Percentiles rank a stretch among this genome's conserved stretches.
phyloP scores from a whole-genome alignment of 352 stramenopile genomes.

The Albugo candida region DNA sequence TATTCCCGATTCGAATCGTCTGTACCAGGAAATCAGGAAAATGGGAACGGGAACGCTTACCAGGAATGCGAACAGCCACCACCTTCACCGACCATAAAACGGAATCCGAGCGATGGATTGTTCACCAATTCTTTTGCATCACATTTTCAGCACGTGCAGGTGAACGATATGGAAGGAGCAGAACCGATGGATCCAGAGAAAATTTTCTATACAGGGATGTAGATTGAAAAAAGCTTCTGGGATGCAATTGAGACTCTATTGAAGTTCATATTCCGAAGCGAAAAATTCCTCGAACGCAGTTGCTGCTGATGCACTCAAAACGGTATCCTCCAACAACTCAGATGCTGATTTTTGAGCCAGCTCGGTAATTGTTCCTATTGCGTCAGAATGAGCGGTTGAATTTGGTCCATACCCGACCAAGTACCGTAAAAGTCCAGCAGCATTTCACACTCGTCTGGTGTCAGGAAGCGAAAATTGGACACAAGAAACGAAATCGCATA shows the following conservation, averaged over 20 bases:
- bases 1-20: constrained; percentile 69
- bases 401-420: background rate
- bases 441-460: constrained; percentile 47
- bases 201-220: too few relatives aligned
- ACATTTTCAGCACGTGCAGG: too few relatives aligned
- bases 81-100: constrained; percentile 58
- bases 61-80: constrained; percentile 34
- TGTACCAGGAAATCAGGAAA: constrained; percentile 25
- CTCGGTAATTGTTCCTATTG: constrained; percentile 24
- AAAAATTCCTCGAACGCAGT: constrained; percentile 58
- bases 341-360: constrained; percentile 25
- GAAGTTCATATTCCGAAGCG: constrained; percentile 24
- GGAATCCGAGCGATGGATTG: constrained; percentile 16
- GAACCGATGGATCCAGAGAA: too few relatives aligned
- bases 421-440: constrained; percentile 56
- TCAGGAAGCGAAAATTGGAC: constrained; percentile 39
- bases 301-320: constrained; percentile 31
- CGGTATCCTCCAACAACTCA: constrained; percentile 37
- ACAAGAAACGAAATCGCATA: constrained; percentile 22
- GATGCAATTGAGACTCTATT: too few relatives aligned
- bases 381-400: background rate
- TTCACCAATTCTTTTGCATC: too few relatives aligned
- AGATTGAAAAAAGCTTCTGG: too few relatives aligned
- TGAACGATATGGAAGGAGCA: too few relatives aligned
- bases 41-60: constrained; percentile 3